These are phyloP conservation scores for Avicennia marina DNA, from an alignment of 257 asterid genomes.

Conservation along the genomic window DNA sequence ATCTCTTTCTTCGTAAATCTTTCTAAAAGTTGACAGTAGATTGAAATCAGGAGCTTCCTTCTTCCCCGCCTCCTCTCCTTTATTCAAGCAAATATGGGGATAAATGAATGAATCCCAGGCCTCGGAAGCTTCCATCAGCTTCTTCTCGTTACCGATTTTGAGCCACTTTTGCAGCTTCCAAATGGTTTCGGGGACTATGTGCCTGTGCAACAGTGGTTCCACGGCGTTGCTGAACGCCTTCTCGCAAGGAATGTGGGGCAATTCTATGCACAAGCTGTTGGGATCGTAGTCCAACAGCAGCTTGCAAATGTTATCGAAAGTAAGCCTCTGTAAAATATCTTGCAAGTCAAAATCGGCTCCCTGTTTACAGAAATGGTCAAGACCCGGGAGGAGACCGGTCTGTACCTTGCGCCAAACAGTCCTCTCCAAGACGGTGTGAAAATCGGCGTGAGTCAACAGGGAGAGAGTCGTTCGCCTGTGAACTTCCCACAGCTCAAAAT, in stretches of 20 bases:
- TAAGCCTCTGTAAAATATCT: constrained; percentile 36
- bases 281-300: constrained; percentile 33
- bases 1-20: constrained; percentile 9
- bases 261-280: constrained; percentile 13
- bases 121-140: constrained; percentile 16
- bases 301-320: constrained; percentile 27
- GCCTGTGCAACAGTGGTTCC: constrained; percentile 32
- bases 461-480: constrained; percentile 29
- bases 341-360: constrained; percentile 32
- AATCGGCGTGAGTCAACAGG: constrained; percentile 12
- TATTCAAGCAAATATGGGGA: constrained; percentile 10
- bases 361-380: constrained; percentile 12
- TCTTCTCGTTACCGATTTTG: constrained; percentile 26
- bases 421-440: constrained; percentile 11
- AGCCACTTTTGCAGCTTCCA: constrained; percentile 39
- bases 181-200: constrained; percentile 26
- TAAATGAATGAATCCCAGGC: constrained; percentile 23
- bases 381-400: constrained; percentile 31
- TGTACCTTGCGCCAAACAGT: constrained; percentile 31
- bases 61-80: not conserved
- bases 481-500: constrained; percentile 39
- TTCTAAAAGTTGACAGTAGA: constrained; percentile 8
- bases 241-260: constrained; percentile 31
- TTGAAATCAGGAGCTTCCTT: not conserved
- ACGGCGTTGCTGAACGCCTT: constrained; percentile 26